phyloP scores from a whole-genome alignment of 805 yeast species.

The Ogataea nakhonphanomensis region DNA sequence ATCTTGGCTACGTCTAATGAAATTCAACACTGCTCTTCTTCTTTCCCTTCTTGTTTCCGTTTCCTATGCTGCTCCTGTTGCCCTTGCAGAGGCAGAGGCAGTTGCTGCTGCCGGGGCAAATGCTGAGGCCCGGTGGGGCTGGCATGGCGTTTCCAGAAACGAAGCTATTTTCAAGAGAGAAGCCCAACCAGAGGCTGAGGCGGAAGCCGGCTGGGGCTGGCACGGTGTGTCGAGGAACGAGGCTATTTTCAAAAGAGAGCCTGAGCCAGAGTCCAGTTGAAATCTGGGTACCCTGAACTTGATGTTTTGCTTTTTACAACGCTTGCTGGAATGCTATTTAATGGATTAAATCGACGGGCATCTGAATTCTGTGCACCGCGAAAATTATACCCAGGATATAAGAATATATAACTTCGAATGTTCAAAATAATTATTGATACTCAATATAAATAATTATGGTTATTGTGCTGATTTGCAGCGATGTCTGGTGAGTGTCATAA shows the following conservation, averaged over 20 bases:
- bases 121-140: conserved; percentile 13
- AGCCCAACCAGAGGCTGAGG: conserved; percentile 30
- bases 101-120: conserved; percentile 18
- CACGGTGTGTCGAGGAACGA: conserved; percentile 11
- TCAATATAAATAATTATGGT: too few relatives aligned
- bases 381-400: too few relatives aligned
- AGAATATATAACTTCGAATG: too few relatives aligned
- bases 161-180: conserved; percentile 28
- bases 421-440: too few relatives aligned
- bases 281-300: conserved; percentile 7
- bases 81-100: conserved; percentile 18
- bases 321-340: too few relatives aligned
- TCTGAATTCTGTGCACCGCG: too few relatives aligned
- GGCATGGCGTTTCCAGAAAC: conserved; percentile 12
- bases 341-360: too few relatives aligned
- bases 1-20: conserved; percentile 5
- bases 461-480: too few relatives aligned
- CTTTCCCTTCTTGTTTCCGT: conserved; percentile 9
- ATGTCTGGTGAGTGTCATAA: not conserved
- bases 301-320: not conserved
- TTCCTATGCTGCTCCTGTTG: conserved; percentile 20
- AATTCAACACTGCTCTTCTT: conserved; percentile 9
- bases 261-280: conserved; percentile 24
- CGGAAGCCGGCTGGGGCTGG: conserved; percentile 15
- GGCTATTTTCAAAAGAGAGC: conserved; percentile 29